Evolutionary conservation across 192 early-diverging fungal genomes (phyloP).

Genomic region (Rhizoclosmatium sp.): DNA sequence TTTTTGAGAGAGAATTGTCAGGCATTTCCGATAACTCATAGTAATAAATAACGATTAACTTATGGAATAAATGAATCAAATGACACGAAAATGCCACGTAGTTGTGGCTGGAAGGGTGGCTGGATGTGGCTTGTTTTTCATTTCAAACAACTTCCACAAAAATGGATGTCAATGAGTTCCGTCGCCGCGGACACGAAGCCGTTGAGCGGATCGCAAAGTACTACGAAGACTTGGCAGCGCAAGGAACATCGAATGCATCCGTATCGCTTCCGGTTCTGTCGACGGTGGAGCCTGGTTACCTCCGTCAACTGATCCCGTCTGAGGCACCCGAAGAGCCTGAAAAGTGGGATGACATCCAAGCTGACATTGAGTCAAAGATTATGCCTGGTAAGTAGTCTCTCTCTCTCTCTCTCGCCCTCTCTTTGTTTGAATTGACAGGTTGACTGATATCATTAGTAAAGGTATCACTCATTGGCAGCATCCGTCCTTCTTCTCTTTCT

Average conservation of each 20-base stretch:
- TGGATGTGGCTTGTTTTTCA: no score
- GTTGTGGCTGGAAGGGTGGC: no score
- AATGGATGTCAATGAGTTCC: slow-evolving; percentile 48
- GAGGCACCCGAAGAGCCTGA: slow-evolving; percentile 63
- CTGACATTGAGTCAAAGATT: slow-evolving; percentile 63
- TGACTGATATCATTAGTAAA: not conserved
- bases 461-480: slow-evolving; percentile 78
- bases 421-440: not conserved
- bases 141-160: not conserved
- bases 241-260: not conserved
- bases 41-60: no score
- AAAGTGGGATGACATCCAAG: slow-evolving; percentile 45
- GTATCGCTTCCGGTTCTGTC: slow-evolving; percentile 46
- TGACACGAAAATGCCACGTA: no score
- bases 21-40: not conserved
- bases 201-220: slow-evolving; percentile 68
- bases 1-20: slow-evolving; percentile 20
- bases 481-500: slow-evolving; percentile 71
- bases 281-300: slow-evolving; percentile 65
- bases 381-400: slow-evolving; percentile 46
- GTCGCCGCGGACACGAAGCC: slow-evolving; percentile 63
- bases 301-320: slow-evolving; percentile 59
- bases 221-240: slow-evolving; percentile 56
- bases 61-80: no score
- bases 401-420: no score